A percentile compares a stretch with the other conserved stretches of the same genome.
These are phyloP conservation scores for Candida odintsovae DNA, from an alignment of 805 yeast species.

Conservation along the genomic window DNA sequence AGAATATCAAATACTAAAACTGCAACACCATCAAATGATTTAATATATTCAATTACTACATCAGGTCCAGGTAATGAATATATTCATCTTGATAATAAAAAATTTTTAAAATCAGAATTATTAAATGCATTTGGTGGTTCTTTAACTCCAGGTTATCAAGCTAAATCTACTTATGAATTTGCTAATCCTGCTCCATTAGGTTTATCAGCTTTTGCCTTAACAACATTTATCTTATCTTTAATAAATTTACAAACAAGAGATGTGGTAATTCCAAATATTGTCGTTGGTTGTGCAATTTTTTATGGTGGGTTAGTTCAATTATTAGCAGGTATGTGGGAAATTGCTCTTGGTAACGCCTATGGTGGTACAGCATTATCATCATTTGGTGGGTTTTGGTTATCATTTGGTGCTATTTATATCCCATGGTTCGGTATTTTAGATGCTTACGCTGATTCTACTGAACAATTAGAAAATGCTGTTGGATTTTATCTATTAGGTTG, in stretches of 20 bases:
- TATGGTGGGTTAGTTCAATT: slow-evolving; percentile 60
- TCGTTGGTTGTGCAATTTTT: slow-evolving; percentile 55
- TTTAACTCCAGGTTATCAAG: slow-evolving; percentile 51
- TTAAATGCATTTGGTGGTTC: slow-evolving; percentile 66
- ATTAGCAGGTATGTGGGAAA: slow-evolving; percentile 64
- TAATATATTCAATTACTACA: slow-evolving; percentile 19
- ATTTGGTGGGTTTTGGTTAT: slow-evolving; percentile 59
- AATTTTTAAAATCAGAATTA: slow-evolving; percentile 39
- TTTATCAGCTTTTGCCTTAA: slow-evolving; percentile 53
- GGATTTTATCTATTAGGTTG: slow-evolving; percentile 50
- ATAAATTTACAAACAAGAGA: slow-evolving; percentile 54
- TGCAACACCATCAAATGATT: slow-evolving; percentile 3
- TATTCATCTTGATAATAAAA: slow-evolving; percentile 22
- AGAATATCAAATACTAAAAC: not conserved
- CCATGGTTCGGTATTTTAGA: slow-evolving; percentile 46
- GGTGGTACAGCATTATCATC: slow-evolving; percentile 43
- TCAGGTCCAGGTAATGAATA: slow-evolving; percentile 22
- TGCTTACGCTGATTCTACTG: slow-evolving; percentile 33
- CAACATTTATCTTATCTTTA: slow-evolving; percentile 54
- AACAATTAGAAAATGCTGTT: slow-evolving; percentile 39
- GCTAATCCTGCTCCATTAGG: slow-evolving; percentile 68
- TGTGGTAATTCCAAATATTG: slow-evolving; percentile 47
- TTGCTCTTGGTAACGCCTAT: slow-evolving; percentile 57
- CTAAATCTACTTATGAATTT: slow-evolving; percentile 42
- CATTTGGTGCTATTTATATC: slow-evolving; percentile 54